Evolutionary conservation across 75 land plant species (phyloP), one percentile per base, ranked within the genome.

Genomic region (Pseudotsuga menziesii): DNA sequence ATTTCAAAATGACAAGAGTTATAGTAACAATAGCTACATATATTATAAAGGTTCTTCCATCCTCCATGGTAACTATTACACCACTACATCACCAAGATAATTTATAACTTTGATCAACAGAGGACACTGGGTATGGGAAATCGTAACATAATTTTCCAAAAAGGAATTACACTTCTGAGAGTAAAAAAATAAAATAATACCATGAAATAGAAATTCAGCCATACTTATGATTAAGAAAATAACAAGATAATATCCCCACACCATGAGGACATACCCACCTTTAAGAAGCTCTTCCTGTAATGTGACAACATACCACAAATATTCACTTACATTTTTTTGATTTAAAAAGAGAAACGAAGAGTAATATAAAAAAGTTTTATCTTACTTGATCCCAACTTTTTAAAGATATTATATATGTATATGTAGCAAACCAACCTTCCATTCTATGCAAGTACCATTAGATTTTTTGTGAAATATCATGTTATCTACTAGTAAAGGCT

Each of bases 261-360:
- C 85, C 94, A 93, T 91, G 15, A 93, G 83, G 19, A 90, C 94
- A 82, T 93, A 94, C 57, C 96, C 96, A 59, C 96, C 96, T 75
- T 89, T 75, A 72, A 93, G 96, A 35, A 93, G 84, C 26, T 83
- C 85, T 76, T 93, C 96, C 96, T 93, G 83, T 23, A 44, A 44
- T 44, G 52, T 44, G 52, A 44, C 52, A 44, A 11, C 52, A 44
- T 44, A 44, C 8, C 52, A 44, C 52, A 44, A 44, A 44, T 44
- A 44, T 44, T 44, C 52, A 44, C 52, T 44, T 44, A 1, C 0
- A 2, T 44, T 7, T n/a, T n/a, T n/a, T 44, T 44, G 52, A 7
- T 44, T 11, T 11, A 44, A 44, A 44, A 44, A 8, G 1, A 44
- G 52, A 44, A 44, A 44, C 52, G 11, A 44, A 8, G 8, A 44